Evolutionary conservation across 345 rosid species (phyloP), one percentile per base, ranked within the genome.

Genomic region (Populus ilicifolia): DNA sequence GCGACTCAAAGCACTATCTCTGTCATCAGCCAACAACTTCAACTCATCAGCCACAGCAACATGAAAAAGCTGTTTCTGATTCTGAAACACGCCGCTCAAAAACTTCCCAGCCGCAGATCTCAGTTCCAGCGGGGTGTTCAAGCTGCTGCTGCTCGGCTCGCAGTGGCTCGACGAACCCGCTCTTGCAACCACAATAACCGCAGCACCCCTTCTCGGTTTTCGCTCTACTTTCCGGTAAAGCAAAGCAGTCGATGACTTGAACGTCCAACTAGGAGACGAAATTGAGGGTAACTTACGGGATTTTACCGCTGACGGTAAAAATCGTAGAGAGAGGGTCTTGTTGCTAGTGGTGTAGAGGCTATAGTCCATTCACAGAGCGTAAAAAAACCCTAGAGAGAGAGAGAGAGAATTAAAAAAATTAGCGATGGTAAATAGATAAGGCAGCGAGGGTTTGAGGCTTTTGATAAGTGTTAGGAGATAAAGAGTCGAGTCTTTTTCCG

Each of bases 41-140:
- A 96, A 83, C 85, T 96, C 96, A 81, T 91, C 92, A 25, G 88
- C 88, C 5, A 87, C 99, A 0, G 96, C 93, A 35, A 79, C 85
- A 72, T 87, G 91, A 85, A 96, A 96, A 3, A 90, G 72, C 81
- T 86, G 92, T 39, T 89, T 90, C 81, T 92, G 96, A 80, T 93
- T 90, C 70, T 84, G 90, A 75, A 96, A 79, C 48, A 96, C 98
- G n/a, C 90, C 80, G 69, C 89, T 86, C 72, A 93, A 69, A 71
- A 86, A 87, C 89, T 78, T 90, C n/a, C 97, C 99, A 29, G 89
- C 85, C 20, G 89, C 72, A 1, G 99, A 90, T 69, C 84, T 82
- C 25, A 87, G 93, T 81, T 90, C 94, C 43, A 92, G 87, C 77
- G 99, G 98, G 29, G 94, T 86, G 88, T 96, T 93, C 54, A 96